Percentiles rank a stretch among this genome's conserved stretches.
Conservation (phyloP, 2,329 filamentous ascomycete species). For the Mollisia scopiformis region DNA sequence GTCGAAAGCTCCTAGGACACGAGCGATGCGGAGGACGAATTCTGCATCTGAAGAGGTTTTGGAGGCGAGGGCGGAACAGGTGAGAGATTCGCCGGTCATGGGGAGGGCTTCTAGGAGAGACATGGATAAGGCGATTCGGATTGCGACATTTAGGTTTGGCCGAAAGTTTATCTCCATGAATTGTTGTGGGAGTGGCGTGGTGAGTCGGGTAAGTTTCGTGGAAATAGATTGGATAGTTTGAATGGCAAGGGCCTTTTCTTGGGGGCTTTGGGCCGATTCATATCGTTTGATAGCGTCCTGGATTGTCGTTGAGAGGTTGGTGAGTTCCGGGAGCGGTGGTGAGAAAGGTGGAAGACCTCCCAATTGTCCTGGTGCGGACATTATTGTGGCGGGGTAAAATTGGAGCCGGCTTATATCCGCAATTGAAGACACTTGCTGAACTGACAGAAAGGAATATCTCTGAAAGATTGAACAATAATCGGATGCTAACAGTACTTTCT, state of each 20-base stretch:
- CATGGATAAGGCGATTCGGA: slow-evolving; percentile 18
- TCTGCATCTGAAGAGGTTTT: slow-evolving; percentile 6
- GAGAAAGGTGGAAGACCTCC: slow-evolving; percentile 10
- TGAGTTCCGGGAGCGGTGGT: not conserved
- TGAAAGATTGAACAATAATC: no score
- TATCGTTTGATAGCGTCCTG: slow-evolving; percentile 10
- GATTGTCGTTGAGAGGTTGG: not conserved
- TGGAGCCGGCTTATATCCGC: not conserved
- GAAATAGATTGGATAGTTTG: slow-evolving; percentile 14
- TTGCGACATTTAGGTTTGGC: slow-evolving; percentile 11
- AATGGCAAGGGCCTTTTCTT: slow-evolving; percentile 11
- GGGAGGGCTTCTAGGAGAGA: slow-evolving; percentile 13
- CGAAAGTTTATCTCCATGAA: slow-evolving; percentile 16
- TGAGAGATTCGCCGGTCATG: not conserved
- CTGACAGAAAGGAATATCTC: no score
- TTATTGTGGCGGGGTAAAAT: not conserved
- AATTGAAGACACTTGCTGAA: no score
- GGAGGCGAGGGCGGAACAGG: not conserved
- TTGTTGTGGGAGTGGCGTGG: slow-evolving; percentile 10
- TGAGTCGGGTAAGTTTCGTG: slow-evolving; percentile 8
- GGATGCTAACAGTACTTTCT: no score
- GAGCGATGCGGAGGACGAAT: slow-evolving; percentile 14
- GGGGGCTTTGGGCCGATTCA: not conserved
- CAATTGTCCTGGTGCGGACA: slow-evolving; percentile 1
- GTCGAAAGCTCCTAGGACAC: slow-evolving; percentile 11